These are phyloP conservation scores for Leccinum discolor DNA, from an alignment of 1,284 basidiomycete genomes.

Conservation along the genomic window DNA sequence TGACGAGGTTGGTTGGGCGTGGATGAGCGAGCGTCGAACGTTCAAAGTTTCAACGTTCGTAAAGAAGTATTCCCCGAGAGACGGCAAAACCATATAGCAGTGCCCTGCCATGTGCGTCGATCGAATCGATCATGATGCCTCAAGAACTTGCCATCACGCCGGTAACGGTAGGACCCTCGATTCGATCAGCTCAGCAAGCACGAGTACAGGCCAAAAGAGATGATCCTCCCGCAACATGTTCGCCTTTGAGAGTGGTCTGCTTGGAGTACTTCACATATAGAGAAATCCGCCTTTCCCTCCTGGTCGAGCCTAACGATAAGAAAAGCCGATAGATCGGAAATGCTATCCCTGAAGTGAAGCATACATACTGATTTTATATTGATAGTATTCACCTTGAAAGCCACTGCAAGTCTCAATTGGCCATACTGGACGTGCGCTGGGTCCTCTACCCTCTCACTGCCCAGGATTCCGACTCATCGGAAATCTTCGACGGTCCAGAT, in stretches of 20 bases:
- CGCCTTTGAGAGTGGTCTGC: constrained; percentile 44
- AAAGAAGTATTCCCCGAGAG: too few species aligned
- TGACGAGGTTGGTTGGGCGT: too few species aligned
- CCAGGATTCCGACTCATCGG: constrained; percentile 47
- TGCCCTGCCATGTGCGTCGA: too few species aligned
- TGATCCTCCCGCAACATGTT: constrained; percentile 73
- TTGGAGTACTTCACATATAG: neutral
- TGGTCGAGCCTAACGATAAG: constrained; percentile 20
- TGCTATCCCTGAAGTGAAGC: constrained; percentile 3
- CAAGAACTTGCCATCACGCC: too few species aligned
- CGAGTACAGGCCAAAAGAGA: constrained; percentile 67
- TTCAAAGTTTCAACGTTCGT: too few species aligned
- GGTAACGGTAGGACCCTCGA: constrained; percentile 39
- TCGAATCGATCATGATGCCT: too few species aligned
- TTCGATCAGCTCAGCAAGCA: constrained; percentile 67
- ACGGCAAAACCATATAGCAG: too few species aligned
- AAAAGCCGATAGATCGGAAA: constrained; percentile 12
- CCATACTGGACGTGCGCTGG: constrained; percentile 47
- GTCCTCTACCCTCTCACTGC: constrained; percentile 39
- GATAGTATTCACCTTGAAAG: constrained; percentile 48
- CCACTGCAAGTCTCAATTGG: constrained; percentile 47
- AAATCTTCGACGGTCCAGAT: constrained; percentile 38
- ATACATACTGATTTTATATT: neutral
- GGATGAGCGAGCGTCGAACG: too few species aligned
- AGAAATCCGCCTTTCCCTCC: constrained; percentile 55